Conservation (phyloP, 495 filamentous ascomycete genomes). For the Lichina pygmaea region DNA sequence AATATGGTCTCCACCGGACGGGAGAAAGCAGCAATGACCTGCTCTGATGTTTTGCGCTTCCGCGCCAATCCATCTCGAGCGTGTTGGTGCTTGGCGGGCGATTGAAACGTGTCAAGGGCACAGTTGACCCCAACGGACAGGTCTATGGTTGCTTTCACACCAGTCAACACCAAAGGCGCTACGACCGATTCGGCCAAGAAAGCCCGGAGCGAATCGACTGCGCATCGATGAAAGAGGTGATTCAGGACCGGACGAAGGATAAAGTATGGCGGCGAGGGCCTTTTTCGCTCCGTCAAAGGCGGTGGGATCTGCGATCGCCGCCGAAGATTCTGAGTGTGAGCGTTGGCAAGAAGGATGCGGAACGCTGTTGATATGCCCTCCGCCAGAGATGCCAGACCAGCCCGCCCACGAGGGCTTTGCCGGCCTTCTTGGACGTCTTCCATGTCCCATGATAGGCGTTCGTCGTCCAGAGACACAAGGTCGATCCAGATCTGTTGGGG, state of each 20-base stretch:
- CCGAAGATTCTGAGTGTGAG: slow-evolving; percentile 38
- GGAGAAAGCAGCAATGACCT: slow-evolving; percentile 3
- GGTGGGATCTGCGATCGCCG: slow-evolving; percentile 32
- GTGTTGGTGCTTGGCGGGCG: neutral
- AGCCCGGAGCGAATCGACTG: neutral
- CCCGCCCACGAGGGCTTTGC: neutral
- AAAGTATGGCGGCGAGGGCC: slow-evolving; percentile 22
- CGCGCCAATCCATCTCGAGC: neutral
- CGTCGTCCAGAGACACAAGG: slow-evolving; percentile 29
- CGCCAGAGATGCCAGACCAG: slow-evolving; percentile 12
- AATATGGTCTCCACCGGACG: neutral
- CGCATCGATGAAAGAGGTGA: slow-evolving; percentile 28
- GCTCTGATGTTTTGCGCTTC: neutral
- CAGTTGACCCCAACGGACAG: slow-evolving; percentile 12
- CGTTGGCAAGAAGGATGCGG: slow-evolving; percentile 41
- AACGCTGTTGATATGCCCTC: slow-evolving; percentile 29
- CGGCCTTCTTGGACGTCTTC: slow-evolving; percentile 1
- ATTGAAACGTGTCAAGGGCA: neutral
- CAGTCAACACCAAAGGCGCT: neutral
- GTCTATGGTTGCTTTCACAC: slow-evolving; percentile 10
- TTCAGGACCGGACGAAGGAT: slow-evolving; percentile 40
- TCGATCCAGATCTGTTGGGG: slow-evolving; percentile 26
- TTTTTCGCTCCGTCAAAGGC: slow-evolving; percentile 21
- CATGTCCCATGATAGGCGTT: slow-evolving; percentile 1
- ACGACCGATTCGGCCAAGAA: neutral